A percentile compares a stretch with the other conserved stretches of the same genome.
phyloP scores from a whole-genome alignment of 2,329 filamentous ascomycete genomes.

The Colletotrichum tropicicola region DNA sequence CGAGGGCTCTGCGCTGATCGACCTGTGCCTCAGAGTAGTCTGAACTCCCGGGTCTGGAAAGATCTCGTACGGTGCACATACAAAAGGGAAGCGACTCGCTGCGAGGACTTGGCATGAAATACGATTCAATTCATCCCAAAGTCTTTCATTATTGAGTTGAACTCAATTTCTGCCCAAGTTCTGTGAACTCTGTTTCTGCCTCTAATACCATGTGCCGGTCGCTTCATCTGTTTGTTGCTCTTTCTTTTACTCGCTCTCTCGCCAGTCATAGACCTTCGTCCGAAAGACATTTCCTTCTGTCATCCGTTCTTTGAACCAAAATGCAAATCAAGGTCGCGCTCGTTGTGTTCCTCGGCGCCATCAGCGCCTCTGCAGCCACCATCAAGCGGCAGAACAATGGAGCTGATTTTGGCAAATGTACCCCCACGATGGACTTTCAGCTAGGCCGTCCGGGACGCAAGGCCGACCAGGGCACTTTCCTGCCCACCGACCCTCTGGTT shows the following conservation, averaged over 20 bases:
- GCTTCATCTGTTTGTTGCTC: neutral
- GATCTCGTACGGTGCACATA: neutral
- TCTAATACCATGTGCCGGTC: neutral
- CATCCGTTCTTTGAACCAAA: neutral
- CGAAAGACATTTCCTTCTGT: neutral
- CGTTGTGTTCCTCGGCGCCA: slow-evolving; percentile 7
- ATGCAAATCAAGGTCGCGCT: slow-evolving; percentile 14
- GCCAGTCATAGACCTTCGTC: neutral
- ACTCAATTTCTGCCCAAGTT: slow-evolving; percentile 3
- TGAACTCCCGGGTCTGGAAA: neutral
- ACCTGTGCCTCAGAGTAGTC: neutral
- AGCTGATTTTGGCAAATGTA: slow-evolving; percentile 58
- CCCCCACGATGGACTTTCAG: slow-evolving; percentile 64
- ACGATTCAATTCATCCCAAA: neutral
- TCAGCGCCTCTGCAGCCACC: slow-evolving; percentile 14
- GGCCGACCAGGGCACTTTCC: slow-evolving; percentile 65
- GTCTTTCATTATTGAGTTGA: slow-evolving; percentile 15
- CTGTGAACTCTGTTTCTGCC: slow-evolving; percentile 7
- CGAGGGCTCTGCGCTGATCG: neutral
- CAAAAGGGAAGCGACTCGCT: neutral
- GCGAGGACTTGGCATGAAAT: neutral
- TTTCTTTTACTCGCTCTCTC: neutral
- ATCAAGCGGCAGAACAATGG: slow-evolving; percentile 25
- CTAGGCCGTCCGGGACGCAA: slow-evolving; percentile 61
- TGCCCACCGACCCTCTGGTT: slow-evolving; percentile 63